Percentiles rank a stretch among this genome's conserved stretches.
These are phyloP conservation scores for Coleophoma crateriformis DNA, from an alignment of 2,329 filamentous ascomycete species.

Conservation along the genomic window DNA sequence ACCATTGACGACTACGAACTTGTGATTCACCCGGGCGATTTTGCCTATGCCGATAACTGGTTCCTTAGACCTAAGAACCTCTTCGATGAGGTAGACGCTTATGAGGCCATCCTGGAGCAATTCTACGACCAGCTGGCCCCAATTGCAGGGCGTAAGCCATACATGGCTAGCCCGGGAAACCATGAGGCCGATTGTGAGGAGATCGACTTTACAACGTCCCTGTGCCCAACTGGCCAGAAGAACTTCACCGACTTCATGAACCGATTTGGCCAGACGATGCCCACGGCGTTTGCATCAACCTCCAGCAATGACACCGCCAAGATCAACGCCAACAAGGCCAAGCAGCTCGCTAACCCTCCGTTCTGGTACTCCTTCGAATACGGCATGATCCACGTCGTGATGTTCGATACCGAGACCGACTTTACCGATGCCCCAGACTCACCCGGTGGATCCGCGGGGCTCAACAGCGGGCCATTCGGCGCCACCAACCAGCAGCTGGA, in stretches of 20 bases:
- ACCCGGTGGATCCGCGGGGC: neutral
- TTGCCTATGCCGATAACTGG: too few species aligned
- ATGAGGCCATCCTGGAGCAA: too few species aligned
- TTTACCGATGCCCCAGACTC: conserved; percentile 41
- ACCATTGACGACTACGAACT: too few species aligned
- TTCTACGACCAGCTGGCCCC: too few species aligned
- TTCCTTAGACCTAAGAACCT: too few species aligned
- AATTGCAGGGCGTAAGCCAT: too few species aligned
- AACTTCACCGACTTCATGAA: conserved; percentile 57
- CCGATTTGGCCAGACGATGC: conserved; percentile 47
- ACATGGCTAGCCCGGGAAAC: too few species aligned
- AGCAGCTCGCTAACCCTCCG: conserved; percentile 39
- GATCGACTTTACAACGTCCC: neutral
- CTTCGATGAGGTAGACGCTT: too few species aligned
- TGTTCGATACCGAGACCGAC: conserved; percentile 54
- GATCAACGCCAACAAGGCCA: conserved; percentile 38
- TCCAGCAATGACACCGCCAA: conserved; percentile 24
- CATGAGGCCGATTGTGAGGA: too few species aligned
- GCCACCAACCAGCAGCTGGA: too few species aligned
- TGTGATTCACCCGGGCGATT: too few species aligned
- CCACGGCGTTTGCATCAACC: conserved; percentile 40
- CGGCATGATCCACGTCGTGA: conserved; percentile 47
- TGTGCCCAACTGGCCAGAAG: conserved; percentile 46
- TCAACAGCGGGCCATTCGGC: too few species aligned
- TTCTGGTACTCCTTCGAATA: conserved; percentile 59